These are phyloP conservation scores for Peltaster fructicola DNA, from an alignment of 2,329 filamentous ascomycete species.

Conservation along the genomic window DNA sequence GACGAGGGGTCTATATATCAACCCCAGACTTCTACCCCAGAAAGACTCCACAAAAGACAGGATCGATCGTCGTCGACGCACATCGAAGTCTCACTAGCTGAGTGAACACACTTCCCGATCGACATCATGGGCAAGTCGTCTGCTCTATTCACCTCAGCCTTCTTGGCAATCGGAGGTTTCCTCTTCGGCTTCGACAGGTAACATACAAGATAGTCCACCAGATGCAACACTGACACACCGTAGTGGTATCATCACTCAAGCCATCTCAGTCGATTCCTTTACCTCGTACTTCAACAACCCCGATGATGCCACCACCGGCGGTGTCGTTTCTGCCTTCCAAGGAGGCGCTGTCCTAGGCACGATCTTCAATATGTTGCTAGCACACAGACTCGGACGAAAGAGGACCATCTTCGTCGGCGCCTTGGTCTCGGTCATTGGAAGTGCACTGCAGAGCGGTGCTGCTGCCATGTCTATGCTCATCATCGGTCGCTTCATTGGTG, in stretches of 20 bases:
- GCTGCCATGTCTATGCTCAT: conserved; percentile 15
- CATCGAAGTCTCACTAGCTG: too few species aligned
- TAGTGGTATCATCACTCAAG: conserved; percentile 19
- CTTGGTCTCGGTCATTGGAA: conserved; percentile 6
- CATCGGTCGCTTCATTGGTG: conserved; percentile 15
- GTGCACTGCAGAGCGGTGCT: conserved; percentile 14
- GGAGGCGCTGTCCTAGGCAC: conserved; percentile 17
- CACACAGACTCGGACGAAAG: conserved; percentile 9
- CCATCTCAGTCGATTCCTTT: conserved; percentile 15
- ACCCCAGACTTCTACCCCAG: too few species aligned
- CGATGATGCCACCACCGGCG: conserved; percentile 12
- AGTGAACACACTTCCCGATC: too few species aligned
- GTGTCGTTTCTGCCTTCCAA: conserved; percentile 22
- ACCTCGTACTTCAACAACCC: conserved; percentile 16
- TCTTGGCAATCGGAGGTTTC: conserved; percentile 8
- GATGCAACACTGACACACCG: too few species aligned
- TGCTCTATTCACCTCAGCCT: too few species aligned
- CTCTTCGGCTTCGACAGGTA: conserved; percentile 18
- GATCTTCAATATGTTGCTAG: conserved; percentile 8
- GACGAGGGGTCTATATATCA: too few species aligned
- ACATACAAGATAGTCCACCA: too few species aligned
- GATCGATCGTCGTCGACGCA: too few species aligned
- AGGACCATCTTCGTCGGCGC: conserved; percentile 9
- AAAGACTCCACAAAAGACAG: too few species aligned
- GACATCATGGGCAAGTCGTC: too few species aligned